A percentile compares a stretch with the other conserved stretches of the same genome.
Conservation (phyloP, 495 filamentous ascomycete species). For the Schizothecium vesticola region DNA sequence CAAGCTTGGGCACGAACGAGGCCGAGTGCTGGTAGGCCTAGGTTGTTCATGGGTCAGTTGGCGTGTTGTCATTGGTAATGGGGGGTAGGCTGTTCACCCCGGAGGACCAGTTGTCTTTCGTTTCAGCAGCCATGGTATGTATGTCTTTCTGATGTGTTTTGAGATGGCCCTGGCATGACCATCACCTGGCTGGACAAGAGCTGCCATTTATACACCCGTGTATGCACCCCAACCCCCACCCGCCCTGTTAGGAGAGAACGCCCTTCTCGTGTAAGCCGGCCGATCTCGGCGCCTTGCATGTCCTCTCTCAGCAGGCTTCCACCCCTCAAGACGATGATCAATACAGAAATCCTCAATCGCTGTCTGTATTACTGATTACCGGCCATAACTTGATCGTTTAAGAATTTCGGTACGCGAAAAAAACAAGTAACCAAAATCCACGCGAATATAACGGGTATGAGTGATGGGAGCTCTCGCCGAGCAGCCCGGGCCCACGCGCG, state of each 20-base stretch:
- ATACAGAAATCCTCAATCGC: not conserved
- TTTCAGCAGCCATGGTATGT: constrained; percentile 26
- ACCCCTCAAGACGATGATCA: not conserved
- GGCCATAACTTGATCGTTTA: not conserved
- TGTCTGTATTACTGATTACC: not conserved
- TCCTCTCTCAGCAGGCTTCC: not conserved
- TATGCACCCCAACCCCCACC: not conserved
- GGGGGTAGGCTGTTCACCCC: constrained; percentile 34
- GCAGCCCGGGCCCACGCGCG: too few species aligned
- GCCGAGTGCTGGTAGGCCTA: constrained; percentile 61
- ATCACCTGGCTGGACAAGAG: not conserved
- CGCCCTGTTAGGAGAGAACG: not conserved
- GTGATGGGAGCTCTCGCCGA: not conserved
- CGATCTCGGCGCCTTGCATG: constrained; percentile 13
- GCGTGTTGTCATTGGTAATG: not conserved
- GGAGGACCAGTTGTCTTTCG: constrained; percentile 55
- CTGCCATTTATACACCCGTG: constrained; percentile 7
- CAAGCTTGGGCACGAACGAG: constrained; percentile 67
- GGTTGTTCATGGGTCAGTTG: not conserved
- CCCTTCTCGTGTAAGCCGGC: not conserved
- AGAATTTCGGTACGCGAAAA: not conserved
- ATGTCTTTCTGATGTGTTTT: not conserved
- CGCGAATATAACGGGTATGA: not conserved
- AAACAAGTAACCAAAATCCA: not conserved
- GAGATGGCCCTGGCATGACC: not conserved